Evolutionary conservation across 331 rosid genomes (phyloP), one percentile per base, ranked within the genome.

Genomic region (Stylosanthes scabra): DNA sequence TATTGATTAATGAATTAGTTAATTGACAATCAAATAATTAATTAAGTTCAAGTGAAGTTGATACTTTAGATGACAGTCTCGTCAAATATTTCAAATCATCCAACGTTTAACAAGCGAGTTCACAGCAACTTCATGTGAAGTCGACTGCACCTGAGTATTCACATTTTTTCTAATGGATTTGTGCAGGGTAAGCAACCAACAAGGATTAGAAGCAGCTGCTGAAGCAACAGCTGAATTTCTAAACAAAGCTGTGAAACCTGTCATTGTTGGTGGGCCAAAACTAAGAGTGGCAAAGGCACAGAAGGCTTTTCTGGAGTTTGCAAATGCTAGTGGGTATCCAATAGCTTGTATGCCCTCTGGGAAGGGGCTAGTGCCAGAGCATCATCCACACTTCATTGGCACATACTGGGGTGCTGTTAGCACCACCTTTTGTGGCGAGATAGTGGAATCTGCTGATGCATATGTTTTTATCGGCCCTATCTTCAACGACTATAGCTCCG

Each of bases 381-480:
- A 86, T 56, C 97, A 93, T 79, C 96, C 97, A 12, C 90, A 83
- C 62, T 93, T 90, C 85, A 93, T 90, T 27, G 97, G 98, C 66
- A 88, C 96, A 0, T 93, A 90, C 6, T 93, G 98, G 97, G 98
- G 98, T 50, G 96, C 97, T 72, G 88, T 89, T 41, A 93, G 97
- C 59, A 74, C 96, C 52, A 56, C 80, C 82, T 93, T 76, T 40
- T 89, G 96, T 58, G 98, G 88, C 2, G 98, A 93, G 89, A 91
- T 91, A 49, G 91, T 91, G 51, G 97, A 93, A 80, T 91, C 93
- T 25, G 96, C 96, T 28, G 97, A 91, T 85, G 98, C 97, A 46
- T 93, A 91, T 79, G 74, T 91, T 50, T 91, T 93, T 61, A 86
- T 83, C 13, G 97, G 98, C 14, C 94, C 94, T 27, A 88, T 93